Conservation (phyloP, 208 protist genomes). For the Novymonas esmeraldas region DNA sequence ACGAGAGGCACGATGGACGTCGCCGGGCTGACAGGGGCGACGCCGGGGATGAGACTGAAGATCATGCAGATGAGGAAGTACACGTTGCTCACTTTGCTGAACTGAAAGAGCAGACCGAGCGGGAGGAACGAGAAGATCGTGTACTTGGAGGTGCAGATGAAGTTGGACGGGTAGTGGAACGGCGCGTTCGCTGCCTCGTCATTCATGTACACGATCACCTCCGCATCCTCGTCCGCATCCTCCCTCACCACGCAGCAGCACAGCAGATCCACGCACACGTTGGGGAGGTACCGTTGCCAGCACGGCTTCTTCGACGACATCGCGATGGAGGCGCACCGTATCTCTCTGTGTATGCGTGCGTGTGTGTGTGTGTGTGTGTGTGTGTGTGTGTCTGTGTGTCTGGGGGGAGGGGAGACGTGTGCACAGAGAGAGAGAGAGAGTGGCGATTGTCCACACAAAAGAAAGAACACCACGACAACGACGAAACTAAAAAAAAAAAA, state of each 20-base stretch:
- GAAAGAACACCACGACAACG: no score
- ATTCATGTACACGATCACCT: constrained; percentile 88
- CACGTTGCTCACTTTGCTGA: constrained; percentile 91
- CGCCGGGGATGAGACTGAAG: constrained; percentile 90
- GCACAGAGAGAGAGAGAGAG: no score
- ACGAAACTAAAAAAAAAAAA: no score
- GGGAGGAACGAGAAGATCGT: constrained; percentile 92
- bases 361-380: constrained; percentile 18
- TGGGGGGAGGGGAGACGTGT: no score
- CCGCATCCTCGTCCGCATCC: constrained; percentile 41
- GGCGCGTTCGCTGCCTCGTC: constrained; percentile 55
- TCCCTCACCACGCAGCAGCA: constrained; percentile 39
- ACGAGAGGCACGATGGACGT: constrained; percentile 90
- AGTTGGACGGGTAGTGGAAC: constrained; percentile 87
- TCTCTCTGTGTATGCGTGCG: no score
- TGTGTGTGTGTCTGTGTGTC: constrained; percentile 1
- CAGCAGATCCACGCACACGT: constrained; percentile 46
- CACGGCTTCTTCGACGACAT: constrained; percentile 12
- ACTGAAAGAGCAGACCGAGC: constrained; percentile 93
- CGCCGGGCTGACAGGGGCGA: constrained; percentile 89
- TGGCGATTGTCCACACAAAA: no score
- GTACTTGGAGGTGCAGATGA: constrained; percentile 95
- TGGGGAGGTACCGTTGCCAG: constrained; percentile 36
- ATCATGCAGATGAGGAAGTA: constrained; percentile 96
- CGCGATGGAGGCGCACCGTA: no score